phyloP scores from a whole-genome alignment of 306 rosid genomes.

The Malus sieversii region DNA sequence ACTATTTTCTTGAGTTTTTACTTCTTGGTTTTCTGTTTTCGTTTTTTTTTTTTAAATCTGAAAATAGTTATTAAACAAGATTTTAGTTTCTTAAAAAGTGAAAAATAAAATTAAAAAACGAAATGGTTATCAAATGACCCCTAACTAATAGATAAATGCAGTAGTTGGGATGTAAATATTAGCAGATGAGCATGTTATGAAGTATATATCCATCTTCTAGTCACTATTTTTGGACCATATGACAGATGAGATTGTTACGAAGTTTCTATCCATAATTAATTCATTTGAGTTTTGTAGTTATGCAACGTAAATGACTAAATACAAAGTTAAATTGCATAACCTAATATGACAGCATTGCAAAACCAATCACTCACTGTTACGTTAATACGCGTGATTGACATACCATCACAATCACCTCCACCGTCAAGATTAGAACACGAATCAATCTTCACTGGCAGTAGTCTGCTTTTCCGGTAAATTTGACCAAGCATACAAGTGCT shows the following conservation, averaged over 20 bases:
- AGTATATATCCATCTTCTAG: not conserved
- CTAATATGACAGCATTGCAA: too few relatives aligned
- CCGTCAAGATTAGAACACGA: not conserved
- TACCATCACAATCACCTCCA: not conserved
- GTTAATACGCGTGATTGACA: too few relatives aligned
- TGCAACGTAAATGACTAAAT: not conserved
- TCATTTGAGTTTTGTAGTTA: not conserved
- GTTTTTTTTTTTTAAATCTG: too few relatives aligned
- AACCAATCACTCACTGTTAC: not conserved
- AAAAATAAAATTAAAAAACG: too few relatives aligned
- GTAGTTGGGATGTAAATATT: not conserved
- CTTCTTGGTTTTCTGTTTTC: too few relatives aligned
- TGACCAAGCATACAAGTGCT: slow-evolving; percentile 48
- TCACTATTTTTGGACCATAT: not conserved
- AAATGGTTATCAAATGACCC: accelerated
- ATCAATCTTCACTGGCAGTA: too few relatives aligned
- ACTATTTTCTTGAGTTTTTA: too few relatives aligned
- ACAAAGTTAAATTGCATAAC: not conserved
- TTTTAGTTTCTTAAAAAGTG: too few relatives aligned
- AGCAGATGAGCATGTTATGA: not conserved
- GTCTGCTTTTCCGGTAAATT: not conserved
- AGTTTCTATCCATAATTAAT: not conserved
- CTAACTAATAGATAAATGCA: not conserved
- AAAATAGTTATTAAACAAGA: too few relatives aligned
- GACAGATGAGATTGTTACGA: not conserved